Evolutionary conservation across 2,329 filamentous ascomycete species (phyloP), one percentile per base, ranked within the genome.

Genomic region (Epichloe bromicola): DNA sequence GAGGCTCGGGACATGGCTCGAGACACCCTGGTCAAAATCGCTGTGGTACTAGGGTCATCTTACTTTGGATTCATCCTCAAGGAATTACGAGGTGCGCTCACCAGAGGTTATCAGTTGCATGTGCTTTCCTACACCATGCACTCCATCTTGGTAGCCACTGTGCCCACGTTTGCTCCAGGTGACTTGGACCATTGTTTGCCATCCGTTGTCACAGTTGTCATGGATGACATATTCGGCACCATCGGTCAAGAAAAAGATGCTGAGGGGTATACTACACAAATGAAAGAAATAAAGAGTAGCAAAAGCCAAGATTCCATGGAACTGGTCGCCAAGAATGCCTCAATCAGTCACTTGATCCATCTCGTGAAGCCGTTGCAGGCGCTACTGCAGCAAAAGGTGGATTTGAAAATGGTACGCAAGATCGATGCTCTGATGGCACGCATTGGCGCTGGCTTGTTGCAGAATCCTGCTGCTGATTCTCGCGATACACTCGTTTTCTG

Each of bases 221-320:
- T 98, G 87, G 93, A 98, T 61, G 94, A 98, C 63, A 93, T 94
- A 12, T 98, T 98, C 62, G 94, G 94, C 33, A 80, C 82, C 5
- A 85, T 86, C 36, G 93, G 93, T 2, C 86, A 95, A 68, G 91
- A 98, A 63, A 98, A 98, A 67, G 93, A 98, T 60, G 91, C 91
- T 0, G 89, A 96, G 59, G 93, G 90, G 49, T 98, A 98, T 65
- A 84, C 85, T 51, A 95, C 83, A 64, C 86, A 91, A 67, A 96
- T 94, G 84, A 95, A 94, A 67, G 93, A 98, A 69, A 85, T 98
- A 51, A 97, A 95, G 72, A 93, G 87, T 67, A 96, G 87, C 73
- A 98, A 97, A 73, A 96, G 90, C 63, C 95, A 90, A 61, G 94
- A 98, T 63, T 95, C 93, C 0, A 94, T 97, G 83, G 91, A 97